Conservation (phyloP, 225 moss, liverwort and hornwort species). For the Lunularia cruciata region DNA sequence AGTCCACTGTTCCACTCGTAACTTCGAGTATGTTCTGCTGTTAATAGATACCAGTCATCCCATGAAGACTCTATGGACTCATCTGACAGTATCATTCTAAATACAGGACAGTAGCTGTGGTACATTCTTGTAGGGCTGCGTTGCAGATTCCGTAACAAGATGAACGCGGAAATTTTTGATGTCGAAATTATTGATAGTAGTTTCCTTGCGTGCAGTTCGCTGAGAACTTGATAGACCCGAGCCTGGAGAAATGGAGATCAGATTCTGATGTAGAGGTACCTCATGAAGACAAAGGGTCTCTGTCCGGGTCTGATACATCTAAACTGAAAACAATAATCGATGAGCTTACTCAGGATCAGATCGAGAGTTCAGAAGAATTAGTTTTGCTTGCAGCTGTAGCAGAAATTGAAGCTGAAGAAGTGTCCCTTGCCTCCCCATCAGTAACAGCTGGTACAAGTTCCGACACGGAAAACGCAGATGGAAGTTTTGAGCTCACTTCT, state of each 20-base stretch:
- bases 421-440: slow-evolving; percentile 8
- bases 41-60: too few species aligned
- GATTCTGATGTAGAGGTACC: slow-evolving; percentile 10
- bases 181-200: background rate
- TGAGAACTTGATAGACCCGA: slow-evolving; percentile 20
- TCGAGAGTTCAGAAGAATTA: slow-evolving; percentile 6
- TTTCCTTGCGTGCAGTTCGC: slow-evolving; percentile 22
- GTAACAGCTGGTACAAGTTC: background rate
- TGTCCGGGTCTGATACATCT: background rate
- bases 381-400: background rate
- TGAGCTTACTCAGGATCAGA: background rate
- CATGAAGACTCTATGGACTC: too few species aligned
- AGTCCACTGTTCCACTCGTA: too few species aligned
- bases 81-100: too few species aligned
- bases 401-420: background rate
- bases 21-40: too few species aligned
- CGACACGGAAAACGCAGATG: background rate
- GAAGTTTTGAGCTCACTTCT: background rate
- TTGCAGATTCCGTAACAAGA: too few species aligned
- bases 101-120: too few species aligned
- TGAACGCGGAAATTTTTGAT: too few species aligned
- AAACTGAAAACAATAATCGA: background rate
- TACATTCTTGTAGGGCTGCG: too few species aligned
- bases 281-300: background rate
- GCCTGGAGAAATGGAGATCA: slow-evolving; percentile 4